These are phyloP conservation scores for Cryptosporidium canis DNA, from an alignment of 169 alveolate genomes.

Conservation along the genomic window DNA sequence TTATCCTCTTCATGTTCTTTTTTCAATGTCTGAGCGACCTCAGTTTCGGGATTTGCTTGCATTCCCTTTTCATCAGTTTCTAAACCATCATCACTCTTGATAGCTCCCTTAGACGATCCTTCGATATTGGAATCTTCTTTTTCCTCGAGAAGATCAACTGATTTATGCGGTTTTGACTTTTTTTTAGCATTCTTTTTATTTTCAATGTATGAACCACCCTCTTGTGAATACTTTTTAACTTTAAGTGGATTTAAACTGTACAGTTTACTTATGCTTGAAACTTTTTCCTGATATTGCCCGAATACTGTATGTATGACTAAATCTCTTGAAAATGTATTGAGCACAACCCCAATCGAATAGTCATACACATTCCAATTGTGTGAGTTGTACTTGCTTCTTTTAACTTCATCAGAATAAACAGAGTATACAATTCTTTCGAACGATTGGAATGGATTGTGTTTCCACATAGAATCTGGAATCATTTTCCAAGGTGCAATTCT, in stretches of 20 bases:
- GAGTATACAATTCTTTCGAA: slow-evolving; percentile 53
- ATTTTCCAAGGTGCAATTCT: slow-evolving; percentile 69
- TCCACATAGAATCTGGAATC: slow-evolving; percentile 68
- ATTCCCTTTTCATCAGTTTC: not conserved
- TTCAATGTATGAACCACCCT: not conserved
- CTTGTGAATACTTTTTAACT: not conserved
- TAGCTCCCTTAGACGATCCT: not conserved
- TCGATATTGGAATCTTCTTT: not conserved
- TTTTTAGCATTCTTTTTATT: not conserved
- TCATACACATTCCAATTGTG: slow-evolving; percentile 50
- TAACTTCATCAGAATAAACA: slow-evolving; percentile 50
- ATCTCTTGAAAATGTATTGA: slow-evolving; percentile 52
- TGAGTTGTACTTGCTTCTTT: slow-evolving; percentile 33
- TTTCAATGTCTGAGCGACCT: not conserved
- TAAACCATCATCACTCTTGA: not conserved
- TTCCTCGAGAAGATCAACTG: not conserved
- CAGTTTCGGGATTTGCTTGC: not conserved
- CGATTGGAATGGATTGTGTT: slow-evolving; percentile 44
- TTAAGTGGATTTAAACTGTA: slow-evolving; percentile 20
- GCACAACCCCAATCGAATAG: slow-evolving; percentile 31
- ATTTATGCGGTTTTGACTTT: not conserved
- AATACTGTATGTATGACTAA: not conserved
- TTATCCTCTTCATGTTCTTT: not conserved
- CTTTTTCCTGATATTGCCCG: slow-evolving; percentile 56
- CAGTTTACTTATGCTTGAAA: not conserved